These are phyloP conservation scores for Myochromella boudieri DNA, from an alignment of 768 basidiomycete species.

Conservation along the genomic window DNA sequence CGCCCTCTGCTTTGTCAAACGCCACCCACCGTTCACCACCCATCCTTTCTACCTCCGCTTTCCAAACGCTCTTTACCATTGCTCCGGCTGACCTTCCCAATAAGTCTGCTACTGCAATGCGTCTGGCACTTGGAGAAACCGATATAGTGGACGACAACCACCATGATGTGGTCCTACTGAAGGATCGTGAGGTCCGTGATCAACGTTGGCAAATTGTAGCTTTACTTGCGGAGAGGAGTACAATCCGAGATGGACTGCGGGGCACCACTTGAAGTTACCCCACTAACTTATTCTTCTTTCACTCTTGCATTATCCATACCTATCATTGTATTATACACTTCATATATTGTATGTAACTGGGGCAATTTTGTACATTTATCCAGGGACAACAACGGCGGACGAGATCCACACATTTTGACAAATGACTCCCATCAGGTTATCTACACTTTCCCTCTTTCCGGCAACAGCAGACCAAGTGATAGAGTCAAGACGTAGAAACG, in stretches of 20 bases:
- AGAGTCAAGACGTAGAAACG: slow-evolving; percentile 39
- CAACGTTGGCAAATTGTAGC: slow-evolving; percentile 79
- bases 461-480: slow-evolving; percentile 47
- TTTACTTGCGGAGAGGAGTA: slow-evolving; percentile 69
- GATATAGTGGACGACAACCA: slow-evolving; percentile 52
- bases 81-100: slow-evolving; percentile 79
- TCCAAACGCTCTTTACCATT: slow-evolving; percentile 76
- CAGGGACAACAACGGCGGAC: no score
- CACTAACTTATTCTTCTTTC: no score
- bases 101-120: slow-evolving; percentile 74
- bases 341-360: no score
- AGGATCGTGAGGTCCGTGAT: slow-evolving; percentile 66
- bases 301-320: no score
- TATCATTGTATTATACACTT: no score
- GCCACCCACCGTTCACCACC: slow-evolving; percentile 36
- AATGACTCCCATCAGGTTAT: slow-evolving; percentile 11
- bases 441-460: slow-evolving; percentile 40
- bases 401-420: no score
- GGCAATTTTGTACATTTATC: no score
- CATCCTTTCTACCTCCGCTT: slow-evolving; percentile 65
- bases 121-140: slow-evolving; percentile 57
- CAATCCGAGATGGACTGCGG: slow-evolving; percentile 50
- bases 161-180: slow-evolving; percentile 50
- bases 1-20: slow-evolving; percentile 48
- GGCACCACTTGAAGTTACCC: slow-evolving; percentile 12